Evolutionary conservation across 208 protist genomes (phyloP).

Genomic region (Wallacemonas sp.): DNA sequence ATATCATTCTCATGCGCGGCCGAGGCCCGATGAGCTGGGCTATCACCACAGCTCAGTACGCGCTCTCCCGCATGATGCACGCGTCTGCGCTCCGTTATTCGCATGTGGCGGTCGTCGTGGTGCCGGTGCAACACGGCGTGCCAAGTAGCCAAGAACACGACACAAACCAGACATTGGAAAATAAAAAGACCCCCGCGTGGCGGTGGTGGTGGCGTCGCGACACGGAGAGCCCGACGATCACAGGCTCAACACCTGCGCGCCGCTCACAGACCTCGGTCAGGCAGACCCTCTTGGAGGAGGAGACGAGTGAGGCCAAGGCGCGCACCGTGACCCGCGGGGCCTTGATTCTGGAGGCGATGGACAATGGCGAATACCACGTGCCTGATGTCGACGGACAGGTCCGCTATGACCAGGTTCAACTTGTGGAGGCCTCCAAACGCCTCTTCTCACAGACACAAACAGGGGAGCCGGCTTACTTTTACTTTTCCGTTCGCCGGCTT

Average conservation of each 20-base stretch:
- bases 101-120: constrained; percentile 82
- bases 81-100: constrained; percentile 71
- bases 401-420: constrained; percentile 55
- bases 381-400: constrained; percentile 55
- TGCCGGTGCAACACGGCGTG: constrained; percentile 49
- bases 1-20: constrained; percentile 76
- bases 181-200: no score
- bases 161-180: no score
- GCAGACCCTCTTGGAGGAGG: constrained; percentile 34
- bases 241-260: no score
- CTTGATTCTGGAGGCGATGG: constrained; percentile 77
- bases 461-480: constrained; percentile 45
- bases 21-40: constrained; percentile 48
- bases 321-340: constrained; percentile 41
- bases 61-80: constrained; percentile 29
- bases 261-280: no score
- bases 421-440: constrained; percentile 53
- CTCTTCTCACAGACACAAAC: constrained; percentile 29
- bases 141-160: constrained; percentile 12
- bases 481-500: constrained; percentile 70
- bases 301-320: constrained; percentile 14
- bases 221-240: no score
- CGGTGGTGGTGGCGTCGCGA: no score
- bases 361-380: constrained; percentile 66
- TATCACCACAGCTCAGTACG: constrained; percentile 60